phyloP scores from a whole-genome alignment of 495 filamentous ascomycete genomes.

The Xylaria venustula region DNA sequence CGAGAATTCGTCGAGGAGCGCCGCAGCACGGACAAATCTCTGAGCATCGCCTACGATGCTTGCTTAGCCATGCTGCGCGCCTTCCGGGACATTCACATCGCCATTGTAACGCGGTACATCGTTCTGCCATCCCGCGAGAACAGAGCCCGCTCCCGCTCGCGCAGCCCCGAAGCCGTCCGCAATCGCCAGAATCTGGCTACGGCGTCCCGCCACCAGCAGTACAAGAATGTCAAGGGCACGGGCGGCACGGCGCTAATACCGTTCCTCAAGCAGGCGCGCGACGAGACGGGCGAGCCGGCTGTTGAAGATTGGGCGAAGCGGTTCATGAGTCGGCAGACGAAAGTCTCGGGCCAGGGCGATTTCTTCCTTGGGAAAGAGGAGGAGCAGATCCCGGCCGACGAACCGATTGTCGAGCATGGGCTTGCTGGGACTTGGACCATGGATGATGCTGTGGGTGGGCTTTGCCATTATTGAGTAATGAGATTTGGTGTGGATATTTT shows the following conservation, averaged over 20 bases:
- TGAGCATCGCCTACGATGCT: slow-evolving; percentile 83
- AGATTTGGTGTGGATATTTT: neutral
- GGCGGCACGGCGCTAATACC: slow-evolving; percentile 91
- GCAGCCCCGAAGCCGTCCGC: slow-evolving; percentile 40
- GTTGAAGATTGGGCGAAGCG: slow-evolving; percentile 79
- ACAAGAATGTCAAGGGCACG: slow-evolving; percentile 76
- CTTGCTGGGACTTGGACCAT: slow-evolving; percentile 83
- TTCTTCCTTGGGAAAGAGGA: slow-evolving; percentile 64
- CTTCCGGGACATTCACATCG: slow-evolving; percentile 92
- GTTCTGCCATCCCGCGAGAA: slow-evolving; percentile 62
- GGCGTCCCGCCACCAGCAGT: slow-evolving; percentile 47
- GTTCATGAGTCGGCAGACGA: slow-evolving; percentile 60
- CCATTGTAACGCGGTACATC: slow-evolving; percentile 95
- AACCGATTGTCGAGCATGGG: slow-evolving; percentile 72
- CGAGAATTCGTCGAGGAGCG: slow-evolving; percentile 71
- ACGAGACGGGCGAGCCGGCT: slow-evolving; percentile 92
- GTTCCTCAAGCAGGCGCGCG: slow-evolving; percentile 90
- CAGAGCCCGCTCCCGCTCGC: slow-evolving; percentile 45
- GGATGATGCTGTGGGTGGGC: slow-evolving; percentile 68
- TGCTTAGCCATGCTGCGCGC: slow-evolving; percentile 86
- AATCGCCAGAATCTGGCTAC: slow-evolving; percentile 66
- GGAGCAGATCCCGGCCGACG: slow-evolving; percentile 20
- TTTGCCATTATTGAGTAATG: slow-evolving; percentile 42
- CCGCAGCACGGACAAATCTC: slow-evolving; percentile 56
- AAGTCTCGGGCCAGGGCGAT: slow-evolving; percentile 44